Evolutionary conservation across 768 basidiomycete species (phyloP).

Genomic region (Rhizopogon roseolus): DNA sequence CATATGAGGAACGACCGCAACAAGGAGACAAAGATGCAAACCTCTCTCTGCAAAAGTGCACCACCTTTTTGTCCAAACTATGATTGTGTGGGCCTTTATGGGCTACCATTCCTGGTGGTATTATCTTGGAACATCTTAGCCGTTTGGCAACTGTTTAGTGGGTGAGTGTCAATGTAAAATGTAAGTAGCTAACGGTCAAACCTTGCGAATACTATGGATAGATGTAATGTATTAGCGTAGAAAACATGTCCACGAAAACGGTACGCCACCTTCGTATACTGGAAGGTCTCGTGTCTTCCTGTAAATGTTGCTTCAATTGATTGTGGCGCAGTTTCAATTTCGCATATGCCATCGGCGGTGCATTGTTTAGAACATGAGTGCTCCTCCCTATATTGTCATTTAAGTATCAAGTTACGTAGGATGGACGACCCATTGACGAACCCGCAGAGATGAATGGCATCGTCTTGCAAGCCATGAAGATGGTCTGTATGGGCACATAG

Average conservation of each 20-base stretch:
- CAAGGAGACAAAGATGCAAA: constrained; percentile 15
- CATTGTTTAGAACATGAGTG: constrained; percentile 45
- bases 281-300: constrained; percentile 55
- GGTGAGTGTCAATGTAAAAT: background rate
- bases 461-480: constrained; percentile 42
- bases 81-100: constrained; percentile 50
- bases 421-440: constrained; percentile 13
- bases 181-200: constrained; percentile 11
- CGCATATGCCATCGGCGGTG: constrained; percentile 43
- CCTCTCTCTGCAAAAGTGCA: constrained; percentile 54
- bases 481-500: constrained; percentile 45
- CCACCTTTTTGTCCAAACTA: constrained; percentile 34
- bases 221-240: background rate
- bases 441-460: constrained; percentile 54
- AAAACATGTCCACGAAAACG: background rate
- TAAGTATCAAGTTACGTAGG: constrained; percentile 4
- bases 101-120: constrained; percentile 35
- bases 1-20: background rate
- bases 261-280: constrained; percentile 53
- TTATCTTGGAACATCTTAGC: constrained; percentile 41
- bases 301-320: constrained; percentile 60
- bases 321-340: constrained; percentile 54
- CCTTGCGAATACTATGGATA: constrained; percentile 48
- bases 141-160: constrained; percentile 39
- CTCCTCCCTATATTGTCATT: constrained; percentile 35